phyloP scores from a whole-genome alignment of 495 filamentous ascomycete genomes.

The Rostrohypoxylon terebratum region DNA sequence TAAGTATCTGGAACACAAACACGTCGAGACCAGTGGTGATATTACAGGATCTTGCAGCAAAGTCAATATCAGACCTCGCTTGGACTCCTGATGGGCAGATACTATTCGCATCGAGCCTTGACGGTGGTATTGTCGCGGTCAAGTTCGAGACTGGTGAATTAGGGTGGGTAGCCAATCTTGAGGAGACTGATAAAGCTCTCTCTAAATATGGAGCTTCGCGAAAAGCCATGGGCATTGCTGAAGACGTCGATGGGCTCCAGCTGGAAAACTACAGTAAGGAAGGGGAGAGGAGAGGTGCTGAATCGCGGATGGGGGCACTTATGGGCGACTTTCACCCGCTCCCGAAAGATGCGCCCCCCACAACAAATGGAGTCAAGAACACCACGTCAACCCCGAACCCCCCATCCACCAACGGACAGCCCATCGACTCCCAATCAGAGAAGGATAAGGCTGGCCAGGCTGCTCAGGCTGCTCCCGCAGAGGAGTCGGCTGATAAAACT shows the following conservation, averaged over 20 bases:
- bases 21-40: slow-evolving; percentile 90
- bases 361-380: slow-evolving; percentile 58
- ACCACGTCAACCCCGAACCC: slow-evolving; percentile 43
- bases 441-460: slow-evolving; percentile 54
- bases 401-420: slow-evolving; percentile 54
- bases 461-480: slow-evolving; percentile 51
- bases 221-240: slow-evolving; percentile 86
- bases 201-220: slow-evolving; percentile 91
- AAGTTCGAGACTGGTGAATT: slow-evolving; percentile 62
- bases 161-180: slow-evolving; percentile 67
- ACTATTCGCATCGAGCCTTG: slow-evolving; percentile 84
- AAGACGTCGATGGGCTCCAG: slow-evolving; percentile 85
- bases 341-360: slow-evolving; percentile 48
- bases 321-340: slow-evolving; percentile 82
- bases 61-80: slow-evolving; percentile 91
- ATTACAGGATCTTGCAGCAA: slow-evolving; percentile 84
- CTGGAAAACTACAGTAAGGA: slow-evolving; percentile 93
- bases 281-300: slow-evolving; percentile 85
- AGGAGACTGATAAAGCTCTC: slow-evolving; percentile 91
- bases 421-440: slow-evolving; percentile 49
- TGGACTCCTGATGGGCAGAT: slow-evolving; percentile 95
- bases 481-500: slow-evolving; percentile 66
- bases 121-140: slow-evolving; percentile 84
- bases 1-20: slow-evolving; percentile 97
- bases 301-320: slow-evolving; percentile 95